These are phyloP conservation scores for Penicillium nordicum DNA, from an alignment of 2,329 filamentous ascomycete genomes.

Conservation along the genomic window DNA sequence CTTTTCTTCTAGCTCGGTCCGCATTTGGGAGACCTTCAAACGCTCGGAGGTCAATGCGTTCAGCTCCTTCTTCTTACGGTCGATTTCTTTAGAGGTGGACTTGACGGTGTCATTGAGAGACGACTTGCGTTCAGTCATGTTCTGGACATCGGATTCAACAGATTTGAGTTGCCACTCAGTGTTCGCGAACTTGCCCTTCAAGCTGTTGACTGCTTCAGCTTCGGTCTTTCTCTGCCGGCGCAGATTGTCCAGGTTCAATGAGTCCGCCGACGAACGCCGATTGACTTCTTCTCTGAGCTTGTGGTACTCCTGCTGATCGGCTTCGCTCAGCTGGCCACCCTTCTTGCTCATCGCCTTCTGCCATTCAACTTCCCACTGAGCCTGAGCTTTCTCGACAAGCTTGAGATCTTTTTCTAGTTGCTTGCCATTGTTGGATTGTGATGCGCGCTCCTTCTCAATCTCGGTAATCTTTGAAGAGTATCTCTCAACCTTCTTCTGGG, in stretches of 20 bases:
- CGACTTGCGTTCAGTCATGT: conserved; percentile 65
- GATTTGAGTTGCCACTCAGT: conserved; percentile 71
- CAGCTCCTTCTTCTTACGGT: conserved; percentile 84
- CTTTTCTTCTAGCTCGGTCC: conserved; percentile 89
- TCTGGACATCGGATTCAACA: conserved; percentile 66
- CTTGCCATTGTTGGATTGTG: conserved; percentile 64
- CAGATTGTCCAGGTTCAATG: conserved; percentile 80
- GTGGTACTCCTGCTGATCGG: conserved; percentile 87
- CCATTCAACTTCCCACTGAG: conserved; percentile 85
- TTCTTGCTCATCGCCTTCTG: conserved; percentile 79
- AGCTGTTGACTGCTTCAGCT: conserved; percentile 81
- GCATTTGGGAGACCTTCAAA: conserved; percentile 72
- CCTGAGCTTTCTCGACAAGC: conserved; percentile 83
- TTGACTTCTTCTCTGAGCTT: conserved; percentile 79
- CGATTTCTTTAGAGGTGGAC: conserved; percentile 71
- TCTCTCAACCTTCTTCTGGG: conserved; percentile 65
- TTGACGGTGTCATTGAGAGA: conserved; percentile 62
- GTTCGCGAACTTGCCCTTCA: conserved; percentile 82
- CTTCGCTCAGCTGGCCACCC: conserved; percentile 78
- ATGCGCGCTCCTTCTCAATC: conserved; percentile 72
- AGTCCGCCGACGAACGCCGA: conserved; percentile 74
- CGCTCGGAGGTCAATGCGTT: conserved; percentile 82
- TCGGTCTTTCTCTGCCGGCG: conserved; percentile 86
- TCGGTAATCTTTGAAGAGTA: conserved; percentile 66
- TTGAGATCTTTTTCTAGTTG: conserved; percentile 77